A percentile compares a stretch with the other conserved stretches of the same genome.
phyloP scores from a whole-genome alignment of 2,329 filamentous ascomycete species.

The Verticillium isaacii region DNA sequence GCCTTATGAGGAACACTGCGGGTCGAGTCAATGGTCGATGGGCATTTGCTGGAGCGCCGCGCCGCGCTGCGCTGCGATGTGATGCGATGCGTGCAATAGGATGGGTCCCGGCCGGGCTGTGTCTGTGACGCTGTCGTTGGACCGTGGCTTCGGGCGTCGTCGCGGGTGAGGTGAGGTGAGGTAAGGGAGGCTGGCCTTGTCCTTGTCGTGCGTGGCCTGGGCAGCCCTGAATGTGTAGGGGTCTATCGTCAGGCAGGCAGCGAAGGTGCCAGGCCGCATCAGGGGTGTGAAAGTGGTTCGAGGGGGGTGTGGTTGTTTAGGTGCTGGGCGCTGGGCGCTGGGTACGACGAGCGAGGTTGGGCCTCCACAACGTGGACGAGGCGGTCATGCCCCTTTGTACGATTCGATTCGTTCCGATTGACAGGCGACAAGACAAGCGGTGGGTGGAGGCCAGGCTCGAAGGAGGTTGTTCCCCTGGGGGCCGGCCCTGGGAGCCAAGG shows the following conservation, averaged over 20 bases:
- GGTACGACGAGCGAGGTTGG: not conserved
- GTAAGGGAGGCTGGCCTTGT: not conserved
- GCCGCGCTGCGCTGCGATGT: not conserved
- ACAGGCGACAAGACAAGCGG: not conserved
- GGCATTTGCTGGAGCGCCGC: not conserved
- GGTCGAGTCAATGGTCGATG: not conserved
- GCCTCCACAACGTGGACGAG: not conserved
- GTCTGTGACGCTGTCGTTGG: not conserved
- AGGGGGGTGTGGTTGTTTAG: not conserved
- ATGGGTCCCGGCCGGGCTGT: not conserved
- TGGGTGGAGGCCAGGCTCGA: not conserved
- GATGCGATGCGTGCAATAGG: not conserved
- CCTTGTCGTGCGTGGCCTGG: not conserved
- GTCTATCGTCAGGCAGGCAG: not conserved
- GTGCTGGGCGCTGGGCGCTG: not conserved
- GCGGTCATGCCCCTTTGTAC: not conserved
- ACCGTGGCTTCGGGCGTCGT: not conserved
- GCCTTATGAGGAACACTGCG: slow-evolving; percentile 9
- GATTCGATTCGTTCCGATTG: not conserved
- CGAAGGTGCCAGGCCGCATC: not conserved
- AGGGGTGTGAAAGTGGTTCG: not conserved
- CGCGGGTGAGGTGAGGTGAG: not conserved
- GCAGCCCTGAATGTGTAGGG: not conserved
- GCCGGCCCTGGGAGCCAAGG: not conserved
- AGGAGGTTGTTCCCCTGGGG: not conserved